A percentile compares a stretch with the other conserved stretches of the same genome.
phyloP scores from a whole-genome alignment of 192 early-diverging fungal species.

The Coemansia sp. region DNA sequence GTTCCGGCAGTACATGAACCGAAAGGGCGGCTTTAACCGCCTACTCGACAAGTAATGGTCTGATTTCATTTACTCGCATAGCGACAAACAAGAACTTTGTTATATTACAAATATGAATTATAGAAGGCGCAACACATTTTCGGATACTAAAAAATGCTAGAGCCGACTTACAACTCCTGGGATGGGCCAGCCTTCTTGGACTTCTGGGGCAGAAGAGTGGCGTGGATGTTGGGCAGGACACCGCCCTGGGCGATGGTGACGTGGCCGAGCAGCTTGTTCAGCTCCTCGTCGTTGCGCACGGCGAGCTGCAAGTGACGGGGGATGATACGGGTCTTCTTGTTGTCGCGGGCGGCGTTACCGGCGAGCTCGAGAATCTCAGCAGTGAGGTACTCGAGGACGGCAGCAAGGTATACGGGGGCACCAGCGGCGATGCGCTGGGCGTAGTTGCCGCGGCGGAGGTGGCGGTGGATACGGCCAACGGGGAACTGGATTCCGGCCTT shows the following conservation, averaged over 20 bases:
- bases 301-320: slow-evolving; percentile 93
- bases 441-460: slow-evolving; percentile 92
- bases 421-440: slow-evolving; percentile 90
- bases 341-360: slow-evolving; percentile 93
- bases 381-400: slow-evolving; percentile 93
- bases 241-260: slow-evolving; percentile 92
- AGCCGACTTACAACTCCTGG: slow-evolving; percentile 58
- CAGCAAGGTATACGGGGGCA: slow-evolving; percentile 93
- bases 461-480: slow-evolving; percentile 95
- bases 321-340: slow-evolving; percentile 95
- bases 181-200: slow-evolving; percentile 64
- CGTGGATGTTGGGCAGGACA: slow-evolving; percentile 93
- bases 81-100: slow-evolving; percentile 1
- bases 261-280: slow-evolving; percentile 88
- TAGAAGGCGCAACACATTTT: slow-evolving; percentile 8
- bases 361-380: slow-evolving; percentile 97
- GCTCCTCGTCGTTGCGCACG: slow-evolving; percentile 95
- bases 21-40: slow-evolving; percentile 84
- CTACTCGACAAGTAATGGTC: slow-evolving; percentile 33
- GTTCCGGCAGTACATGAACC: slow-evolving; percentile 94
- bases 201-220: slow-evolving; percentile 82
- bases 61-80: too few species aligned
- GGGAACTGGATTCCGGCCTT: slow-evolving; percentile 96
- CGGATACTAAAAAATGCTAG: background rate
- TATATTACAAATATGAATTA: slow-evolving; percentile 34